Base-by-base conservation (phyloP, 2,329 filamentous ascomycete genomes). In the Penicillium paneum region DNA sequence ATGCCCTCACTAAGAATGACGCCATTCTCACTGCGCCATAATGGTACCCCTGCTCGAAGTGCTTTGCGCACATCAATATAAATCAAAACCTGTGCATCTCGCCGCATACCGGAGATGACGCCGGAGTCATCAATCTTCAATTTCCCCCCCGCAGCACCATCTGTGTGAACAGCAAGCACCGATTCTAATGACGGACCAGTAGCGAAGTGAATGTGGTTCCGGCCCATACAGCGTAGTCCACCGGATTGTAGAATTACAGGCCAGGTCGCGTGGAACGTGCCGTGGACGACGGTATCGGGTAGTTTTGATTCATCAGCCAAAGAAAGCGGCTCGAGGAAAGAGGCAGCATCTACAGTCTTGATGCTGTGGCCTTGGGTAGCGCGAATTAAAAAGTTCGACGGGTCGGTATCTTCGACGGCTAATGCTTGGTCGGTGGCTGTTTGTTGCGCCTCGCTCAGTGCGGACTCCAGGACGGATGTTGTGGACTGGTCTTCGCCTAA, bases 291-390 rank as follows among this genome's bases (percentile, higher is more conserved):
- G 0, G 81, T 78, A 0, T 78, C 67, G 0, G 90, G 90, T 1
- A 92, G 59, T 42, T 67, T 64, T 11, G 60, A 53, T 28, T 83
- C 24, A 67, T 80, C 7, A 70, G 81, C 80, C 0, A 83, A 68
- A 1, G 84, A 86, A 54, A 97, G 78, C 7, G 87, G 85, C 19
- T 79, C 81, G 3, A 96, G 82, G 2, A 95, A 81, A 0, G 82
- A 82, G 43, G 87, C 83, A n/a, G 84, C 84, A 28, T 90, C 87
- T 34, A 87, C 64, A 7, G 86, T 76, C 67, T 85, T 84, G 68
- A 99, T 89, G 65, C 85, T 91, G 78, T 97, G 94, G 51, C 94
- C 94, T 76, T 97, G 94, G 68, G 95, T 96, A 28, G 94, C 94
- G 66, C 94, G 91, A 75, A 99, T 97, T 31, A 95, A 80, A 78